Conservation (phyloP, 495 filamentous ascomycete genomes). For the Aspergillus kassunensis region DNA sequence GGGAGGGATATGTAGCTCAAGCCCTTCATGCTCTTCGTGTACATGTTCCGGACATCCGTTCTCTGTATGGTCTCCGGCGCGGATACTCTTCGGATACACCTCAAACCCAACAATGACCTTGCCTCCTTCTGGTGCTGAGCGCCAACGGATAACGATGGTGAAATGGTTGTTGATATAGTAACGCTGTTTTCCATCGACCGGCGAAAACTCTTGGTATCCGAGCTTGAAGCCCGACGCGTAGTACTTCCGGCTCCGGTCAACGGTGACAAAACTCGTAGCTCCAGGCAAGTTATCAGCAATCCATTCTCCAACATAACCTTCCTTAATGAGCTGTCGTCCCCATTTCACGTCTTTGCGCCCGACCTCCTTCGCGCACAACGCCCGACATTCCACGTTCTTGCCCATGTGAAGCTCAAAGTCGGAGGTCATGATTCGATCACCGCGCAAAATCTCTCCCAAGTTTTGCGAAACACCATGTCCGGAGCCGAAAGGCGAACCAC, state of each 20-base stretch:
- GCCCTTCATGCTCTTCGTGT: slow-evolving; percentile 54
- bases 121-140: slow-evolving; percentile 66
- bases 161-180: slow-evolving; percentile 91
- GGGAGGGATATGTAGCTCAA: slow-evolving; percentile 65
- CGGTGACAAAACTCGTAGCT: slow-evolving; percentile 87
- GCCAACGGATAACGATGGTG: slow-evolving; percentile 82
- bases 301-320: slow-evolving; percentile 91
- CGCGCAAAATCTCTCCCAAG: slow-evolving; percentile 87
- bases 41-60: slow-evolving; percentile 66
- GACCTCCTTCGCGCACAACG: slow-evolving; percentile 68
- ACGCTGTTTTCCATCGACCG: slow-evolving; percentile 55
- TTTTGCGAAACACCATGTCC: slow-evolving; percentile 83
- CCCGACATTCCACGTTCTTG: slow-evolving; percentile 69
- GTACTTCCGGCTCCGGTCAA: slow-evolving; percentile 84
- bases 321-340: slow-evolving; percentile 68
- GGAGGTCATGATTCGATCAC: slow-evolving; percentile 84
- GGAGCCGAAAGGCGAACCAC: slow-evolving; percentile 67
- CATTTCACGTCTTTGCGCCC: slow-evolving; percentile 63
- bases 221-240: slow-evolving; percentile 96
- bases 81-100: slow-evolving; percentile 85
- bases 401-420: slow-evolving; percentile 84
- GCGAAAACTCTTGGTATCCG: slow-evolving; percentile 68
- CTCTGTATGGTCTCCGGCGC: slow-evolving; percentile 53
- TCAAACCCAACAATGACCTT: slow-evolving; percentile 91
- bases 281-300: slow-evolving; percentile 94